Evolutionary conservation across 345 rosid species (phyloP).

Genomic region (Rubroshorea leprosula): DNA sequence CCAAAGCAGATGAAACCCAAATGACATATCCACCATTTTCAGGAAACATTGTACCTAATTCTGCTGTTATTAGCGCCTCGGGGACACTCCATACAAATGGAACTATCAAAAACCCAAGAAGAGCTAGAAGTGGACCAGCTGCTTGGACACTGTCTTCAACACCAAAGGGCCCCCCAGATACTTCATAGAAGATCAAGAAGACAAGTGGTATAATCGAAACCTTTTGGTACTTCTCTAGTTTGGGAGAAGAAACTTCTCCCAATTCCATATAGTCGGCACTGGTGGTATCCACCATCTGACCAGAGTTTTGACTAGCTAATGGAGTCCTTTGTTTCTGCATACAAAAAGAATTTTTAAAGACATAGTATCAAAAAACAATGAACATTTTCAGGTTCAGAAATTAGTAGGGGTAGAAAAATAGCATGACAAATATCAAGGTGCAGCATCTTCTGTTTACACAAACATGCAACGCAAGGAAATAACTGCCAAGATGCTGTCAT

Average conservation of each 20-base stretch:
- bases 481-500: too few species aligned
- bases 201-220: conserved; percentile 60
- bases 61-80: conserved; percentile 73
- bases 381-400: too few species aligned
- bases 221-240: conserved; percentile 32
- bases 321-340: conserved; percentile 36
- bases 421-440: too few species aligned
- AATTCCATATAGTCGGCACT: conserved; percentile 22
- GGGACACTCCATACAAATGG: conserved; percentile 82
- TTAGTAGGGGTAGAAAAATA: too few species aligned
- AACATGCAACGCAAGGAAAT: too few species aligned
- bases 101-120: conserved; percentile 54
- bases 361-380: conserved; percentile 12
- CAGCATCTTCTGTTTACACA: too few species aligned
- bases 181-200: conserved; percentile 60
- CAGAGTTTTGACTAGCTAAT: conserved; percentile 13
- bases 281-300: conserved; percentile 21
- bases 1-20: conserved; percentile 73
- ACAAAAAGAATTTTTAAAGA: conserved; percentile 23
- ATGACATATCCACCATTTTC: conserved; percentile 80
- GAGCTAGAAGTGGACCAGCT: conserved; percentile 57
- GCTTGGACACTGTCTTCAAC: conserved; percentile 74
- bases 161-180: conserved; percentile 75
- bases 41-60: conserved; percentile 80
- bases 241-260: conserved; percentile 32